Conservation (phyloP, 129 eudicot genomes). For the Helianthus annuus region DNA sequence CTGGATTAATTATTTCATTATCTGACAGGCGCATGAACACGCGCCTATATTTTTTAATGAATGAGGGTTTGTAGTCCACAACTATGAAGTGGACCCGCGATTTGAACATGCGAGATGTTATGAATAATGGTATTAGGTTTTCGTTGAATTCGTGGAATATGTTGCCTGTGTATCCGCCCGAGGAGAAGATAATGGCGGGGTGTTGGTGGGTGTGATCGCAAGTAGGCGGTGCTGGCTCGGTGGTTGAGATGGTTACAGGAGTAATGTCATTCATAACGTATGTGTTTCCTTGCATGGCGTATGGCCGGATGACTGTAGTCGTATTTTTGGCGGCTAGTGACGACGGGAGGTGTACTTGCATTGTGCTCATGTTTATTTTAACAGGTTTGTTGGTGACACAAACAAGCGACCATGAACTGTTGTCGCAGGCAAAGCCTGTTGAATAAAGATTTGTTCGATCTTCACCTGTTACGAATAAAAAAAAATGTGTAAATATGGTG, state of each 20-base stretch:
- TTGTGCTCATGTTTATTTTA: constrained; percentile 25
- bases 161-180: constrained; percentile 64
- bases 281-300: constrained; percentile 46
- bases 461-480: constrained; percentile 30
- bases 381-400: constrained; percentile 38
- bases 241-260: constrained; percentile 31
- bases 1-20: constrained; percentile 41
- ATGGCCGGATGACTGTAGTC: constrained; percentile 36
- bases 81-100: constrained; percentile 50
- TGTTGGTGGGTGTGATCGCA: constrained; percentile 48
- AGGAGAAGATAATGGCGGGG: constrained; percentile 64
- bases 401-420: constrained; percentile 25
- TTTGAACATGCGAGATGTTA: constrained; percentile 47
- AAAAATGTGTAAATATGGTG: not conserved
- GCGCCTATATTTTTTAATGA: constrained; percentile 36
- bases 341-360: constrained; percentile 13
- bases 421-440: constrained; percentile 42
- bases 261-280: constrained; percentile 39
- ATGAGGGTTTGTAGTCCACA: constrained; percentile 45
- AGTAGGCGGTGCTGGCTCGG: constrained; percentile 13
- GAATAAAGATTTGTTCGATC: constrained; percentile 38
- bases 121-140: constrained; percentile 53
- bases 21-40: constrained; percentile 40
- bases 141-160: constrained; percentile 71
- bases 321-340: not conserved